These are phyloP conservation scores for Umbelopsis sp. DNA, from an alignment of 192 early-diverging fungal species.

Conservation along the genomic window DNA sequence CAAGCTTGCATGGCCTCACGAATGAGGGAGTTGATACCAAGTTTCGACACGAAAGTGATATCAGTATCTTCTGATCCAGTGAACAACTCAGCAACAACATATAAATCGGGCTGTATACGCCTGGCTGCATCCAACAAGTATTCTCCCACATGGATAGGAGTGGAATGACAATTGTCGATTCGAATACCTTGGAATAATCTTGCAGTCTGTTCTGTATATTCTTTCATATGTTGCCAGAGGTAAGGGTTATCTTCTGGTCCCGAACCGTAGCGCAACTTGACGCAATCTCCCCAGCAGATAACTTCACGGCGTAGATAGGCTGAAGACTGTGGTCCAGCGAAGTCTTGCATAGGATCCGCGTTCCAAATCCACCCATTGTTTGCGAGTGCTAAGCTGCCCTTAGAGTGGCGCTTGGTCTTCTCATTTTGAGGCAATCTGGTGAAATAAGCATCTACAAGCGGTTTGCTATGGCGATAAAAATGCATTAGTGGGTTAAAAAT, in stretches of 20 bases:
- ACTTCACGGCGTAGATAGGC: constrained; percentile 94
- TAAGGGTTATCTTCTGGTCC: constrained; percentile 86
- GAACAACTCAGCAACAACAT: constrained; percentile 97
- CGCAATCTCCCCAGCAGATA: constrained; percentile 99
- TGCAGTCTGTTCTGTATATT: constrained; percentile 90
- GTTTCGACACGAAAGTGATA: constrained; percentile 84
- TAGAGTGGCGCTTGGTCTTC: constrained; percentile 51
- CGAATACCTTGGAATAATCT: constrained; percentile 92
- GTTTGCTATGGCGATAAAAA: constrained; percentile 54
- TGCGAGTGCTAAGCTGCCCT: constrained; percentile 76
- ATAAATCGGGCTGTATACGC: constrained; percentile 82
- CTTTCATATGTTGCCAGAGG: constrained; percentile 93
- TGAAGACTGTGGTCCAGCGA: constrained; percentile 84
- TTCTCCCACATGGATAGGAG: constrained; percentile 92
- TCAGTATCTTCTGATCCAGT: constrained; percentile 97
- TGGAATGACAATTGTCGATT: constrained; percentile 99
- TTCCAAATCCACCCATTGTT: constrained; percentile 99
- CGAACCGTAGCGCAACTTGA: constrained; percentile 94
- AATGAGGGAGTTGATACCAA: constrained; percentile 97
- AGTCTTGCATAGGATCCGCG: constrained; percentile 87
- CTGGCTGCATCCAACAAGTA: constrained; percentile 92
- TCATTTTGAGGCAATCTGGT: constrained; percentile 68
- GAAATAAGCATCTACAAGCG: constrained; percentile 96
- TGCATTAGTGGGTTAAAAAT: background rate
- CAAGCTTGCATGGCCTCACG: constrained; percentile 98